Base-by-base conservation (phyloP, 2,329 filamentous ascomycete species). In the Cercospora janseana region DNA sequence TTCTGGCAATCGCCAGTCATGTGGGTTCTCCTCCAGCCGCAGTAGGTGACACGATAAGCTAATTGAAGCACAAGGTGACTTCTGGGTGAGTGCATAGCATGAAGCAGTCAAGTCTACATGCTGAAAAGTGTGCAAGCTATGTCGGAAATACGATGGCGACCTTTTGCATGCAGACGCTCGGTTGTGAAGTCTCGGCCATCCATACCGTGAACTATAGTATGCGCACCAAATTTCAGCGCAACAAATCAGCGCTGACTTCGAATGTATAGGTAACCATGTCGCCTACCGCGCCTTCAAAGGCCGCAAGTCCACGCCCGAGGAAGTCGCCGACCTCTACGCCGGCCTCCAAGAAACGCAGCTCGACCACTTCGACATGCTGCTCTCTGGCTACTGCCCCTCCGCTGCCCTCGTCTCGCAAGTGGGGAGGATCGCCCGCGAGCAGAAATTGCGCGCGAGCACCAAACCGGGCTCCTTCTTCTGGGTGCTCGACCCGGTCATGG, bases 401-500 rank as follows among this genome's bases (percentile, higher is more conserved):
- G 91, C 91, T 0, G 83, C 87, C 6, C 86, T 86, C 1, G 88
- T 98, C 28, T 80, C 87, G 62, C 85, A 88, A 6, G 87, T 97
- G 1, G 93, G 92, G 6, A 77, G 78, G 48, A 95, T 98, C 58
- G 93, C 82, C 9, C 78, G 84, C 57, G 89, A 95, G 61, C 77
- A 96, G 54, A 87, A 86, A 66, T 74, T 79, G 46, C 85, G 83
- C 61, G 77, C 81, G 2, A 74, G 73, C 27, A 74, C 72, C 10
- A 78, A 76, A 24, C 84, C 87, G 0, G 87, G 89, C 0, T 82
- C 79, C 37, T 95, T 97, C 74, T 97, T 97, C 72, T 97, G 92
- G 92, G 88, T 95, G 2, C 79, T 98, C 20, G 93, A 98, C 68
- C 93, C 94, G 0, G 93, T 98, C 40, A 98, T 98, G 93, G 93